Percentiles rank a stretch among this genome's conserved stretches.
Evolutionary conservation across 192 early-diverging fungal species (phyloP).

Genomic region (Mortierella alpina): DNA sequence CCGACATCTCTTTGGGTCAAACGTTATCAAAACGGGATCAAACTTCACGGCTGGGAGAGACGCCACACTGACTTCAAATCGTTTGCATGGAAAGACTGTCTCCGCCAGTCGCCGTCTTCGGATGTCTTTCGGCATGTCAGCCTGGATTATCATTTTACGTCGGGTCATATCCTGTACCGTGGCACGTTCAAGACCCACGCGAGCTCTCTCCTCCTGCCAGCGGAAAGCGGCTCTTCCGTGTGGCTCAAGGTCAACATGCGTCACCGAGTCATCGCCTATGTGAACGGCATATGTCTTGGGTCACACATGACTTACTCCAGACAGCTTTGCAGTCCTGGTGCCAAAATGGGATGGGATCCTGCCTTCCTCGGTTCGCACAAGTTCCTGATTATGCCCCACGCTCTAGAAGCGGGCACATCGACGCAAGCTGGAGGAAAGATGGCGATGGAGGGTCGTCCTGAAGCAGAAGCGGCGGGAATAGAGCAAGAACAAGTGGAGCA

Average conservation of each 20-base stretch:
- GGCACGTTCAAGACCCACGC: constrained; percentile 31
- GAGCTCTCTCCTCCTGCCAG: constrained; percentile 7
- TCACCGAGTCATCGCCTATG: constrained; percentile 74
- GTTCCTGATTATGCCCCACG: constrained; percentile 64
- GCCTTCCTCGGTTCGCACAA: constrained; percentile 63
- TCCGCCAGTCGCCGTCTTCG: constrained; percentile 5
- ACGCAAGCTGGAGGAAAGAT: background rate
- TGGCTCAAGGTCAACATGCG: constrained; percentile 74
- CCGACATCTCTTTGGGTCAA: constrained; percentile 10
- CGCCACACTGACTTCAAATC: constrained; percentile 15
- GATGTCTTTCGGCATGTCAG: constrained; percentile 29
- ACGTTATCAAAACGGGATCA: constrained; percentile 9
- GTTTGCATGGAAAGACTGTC: constrained; percentile 33
- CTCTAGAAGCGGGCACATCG: constrained; percentile 16
- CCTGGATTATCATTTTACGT: constrained; percentile 39
- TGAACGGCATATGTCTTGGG: constrained; percentile 79
- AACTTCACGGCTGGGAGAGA: constrained; percentile 12
- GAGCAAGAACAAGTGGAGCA: constrained; percentile 72
- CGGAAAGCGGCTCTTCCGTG: constrained; percentile 47
- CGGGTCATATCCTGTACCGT: constrained; percentile 38
- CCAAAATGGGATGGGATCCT: constrained; percentile 80
- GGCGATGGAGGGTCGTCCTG: no score
- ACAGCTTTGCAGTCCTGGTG: constrained; percentile 63
- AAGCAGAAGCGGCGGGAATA: no score
- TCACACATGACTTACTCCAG: constrained; percentile 83